phyloP scores from a whole-genome alignment of 768 basidiomycete genomes.

The Leccinum truebloodii region DNA sequence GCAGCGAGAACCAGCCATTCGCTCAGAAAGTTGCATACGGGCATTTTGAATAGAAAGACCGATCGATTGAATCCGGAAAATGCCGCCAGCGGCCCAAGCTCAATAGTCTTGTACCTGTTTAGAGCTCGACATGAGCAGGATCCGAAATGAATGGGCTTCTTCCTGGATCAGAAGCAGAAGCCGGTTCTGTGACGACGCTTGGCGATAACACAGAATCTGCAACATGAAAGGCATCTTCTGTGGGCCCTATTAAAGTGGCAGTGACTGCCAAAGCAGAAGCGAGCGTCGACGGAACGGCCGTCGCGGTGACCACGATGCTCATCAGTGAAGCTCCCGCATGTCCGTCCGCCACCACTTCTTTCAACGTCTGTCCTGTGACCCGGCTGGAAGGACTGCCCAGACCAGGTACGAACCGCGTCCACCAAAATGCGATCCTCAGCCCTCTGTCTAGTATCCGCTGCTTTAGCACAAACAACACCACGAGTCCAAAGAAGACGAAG shows the following conservation, averaged over 20 bases:
- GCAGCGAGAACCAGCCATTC: neutral
- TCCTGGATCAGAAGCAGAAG: neutral
- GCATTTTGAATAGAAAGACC: constrained; percentile 2
- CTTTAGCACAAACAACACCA: constrained; percentile 85
- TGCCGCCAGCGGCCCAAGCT: neutral
- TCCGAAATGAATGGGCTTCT: constrained; percentile 2
- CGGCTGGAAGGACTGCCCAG: constrained; percentile 5
- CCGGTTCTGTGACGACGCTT: neutral
- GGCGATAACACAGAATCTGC: constrained; percentile 6
- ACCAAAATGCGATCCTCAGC: constrained; percentile 81
- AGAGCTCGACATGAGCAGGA: constrained; percentile 20
- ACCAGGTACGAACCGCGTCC: constrained; percentile 72
- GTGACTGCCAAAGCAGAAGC: constrained; percentile 13
- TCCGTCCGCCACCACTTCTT: constrained; percentile 6
- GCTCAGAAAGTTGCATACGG: neutral
- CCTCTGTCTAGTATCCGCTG: constrained; percentile 82
- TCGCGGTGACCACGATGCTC: constrained; percentile 9
- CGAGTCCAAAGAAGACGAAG: constrained; percentile 80
- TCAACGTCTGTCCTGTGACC: constrained; percentile 3
- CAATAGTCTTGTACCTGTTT: constrained; percentile 2
- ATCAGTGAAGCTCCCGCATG: constrained; percentile 1
- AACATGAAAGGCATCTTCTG: neutral
- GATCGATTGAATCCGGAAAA: neutral
- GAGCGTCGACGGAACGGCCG: constrained; percentile 10
- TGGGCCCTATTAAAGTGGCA: neutral